Evolutionary conservation across 306 rosid species (phyloP).

Genomic region (Prosopis cineraria): DNA sequence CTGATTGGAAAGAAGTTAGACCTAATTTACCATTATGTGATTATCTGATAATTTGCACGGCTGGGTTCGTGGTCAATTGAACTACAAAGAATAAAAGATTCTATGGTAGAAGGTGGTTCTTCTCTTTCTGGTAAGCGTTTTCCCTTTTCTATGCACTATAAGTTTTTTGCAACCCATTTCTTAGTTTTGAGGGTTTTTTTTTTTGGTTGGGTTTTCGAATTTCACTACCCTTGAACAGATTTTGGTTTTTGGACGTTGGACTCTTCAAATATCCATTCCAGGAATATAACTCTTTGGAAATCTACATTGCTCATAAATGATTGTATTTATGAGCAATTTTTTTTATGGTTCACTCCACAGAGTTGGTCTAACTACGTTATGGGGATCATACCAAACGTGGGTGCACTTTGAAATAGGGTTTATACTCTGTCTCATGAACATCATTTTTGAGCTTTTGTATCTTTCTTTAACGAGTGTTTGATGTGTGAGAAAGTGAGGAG

Average conservation of each 20-base stretch:
- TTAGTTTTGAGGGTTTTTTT: conserved; percentile 23
- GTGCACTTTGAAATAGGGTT: conserved; percentile 37
- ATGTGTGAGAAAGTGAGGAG: conserved; percentile 3
- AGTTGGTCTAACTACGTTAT: conserved; percentile 30
- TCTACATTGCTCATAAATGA: conserved; percentile 28
- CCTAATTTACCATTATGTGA: conserved; percentile 58
- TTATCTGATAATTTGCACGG: no score
- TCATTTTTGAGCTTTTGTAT: conserved; percentile 24
- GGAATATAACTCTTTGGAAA: conserved; percentile 1
- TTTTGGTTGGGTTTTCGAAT: conserved; percentile 16
- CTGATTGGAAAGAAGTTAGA: conserved; percentile 77
- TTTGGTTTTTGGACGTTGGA: conserved; percentile 6
- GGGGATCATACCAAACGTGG: conserved; percentile 41
- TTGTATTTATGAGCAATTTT: conserved; percentile 1
- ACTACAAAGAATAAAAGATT: conserved; percentile 40
- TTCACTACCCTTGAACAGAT: no score
- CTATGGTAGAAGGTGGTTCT: conserved; percentile 34
- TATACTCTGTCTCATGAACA: conserved; percentile 34
- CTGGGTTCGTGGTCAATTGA: no score
- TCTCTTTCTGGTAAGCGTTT: conserved; percentile 47
- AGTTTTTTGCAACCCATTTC: conserved; percentile 26
- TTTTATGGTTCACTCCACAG: conserved; percentile 19
- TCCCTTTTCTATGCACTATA: neutral
- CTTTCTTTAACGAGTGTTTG: conserved; percentile 23
- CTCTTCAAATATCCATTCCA: neutral